phyloP scores from a whole-genome alignment of 1,284 basidiomycete species.

The Rhizoctonia solani region DNA sequence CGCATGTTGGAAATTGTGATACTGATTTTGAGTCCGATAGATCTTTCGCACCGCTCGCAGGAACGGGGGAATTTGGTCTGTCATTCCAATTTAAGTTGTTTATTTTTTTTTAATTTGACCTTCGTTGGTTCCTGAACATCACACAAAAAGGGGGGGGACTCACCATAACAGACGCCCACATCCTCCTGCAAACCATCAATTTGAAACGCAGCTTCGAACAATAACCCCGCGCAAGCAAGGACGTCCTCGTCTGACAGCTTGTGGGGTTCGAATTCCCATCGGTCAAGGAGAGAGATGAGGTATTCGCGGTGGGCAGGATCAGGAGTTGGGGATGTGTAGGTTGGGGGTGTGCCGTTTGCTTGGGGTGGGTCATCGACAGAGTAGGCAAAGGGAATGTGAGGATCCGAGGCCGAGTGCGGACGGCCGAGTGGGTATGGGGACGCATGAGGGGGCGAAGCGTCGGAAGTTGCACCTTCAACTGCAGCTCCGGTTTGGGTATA shows the following conservation, averaged over 20 bases:
- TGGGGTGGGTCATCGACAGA: constrained; percentile 40
- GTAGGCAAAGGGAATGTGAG: constrained; percentile 53
- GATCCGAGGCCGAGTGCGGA: constrained; percentile 17
- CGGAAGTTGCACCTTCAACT: constrained; percentile 58
- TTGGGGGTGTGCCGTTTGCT: constrained; percentile 40
- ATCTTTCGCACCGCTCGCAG: constrained; percentile 81
- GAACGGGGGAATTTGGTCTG: constrained; percentile 70
- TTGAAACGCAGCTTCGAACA: constrained; percentile 58
- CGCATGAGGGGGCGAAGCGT: background rate
- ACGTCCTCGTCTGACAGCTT: constrained; percentile 77
- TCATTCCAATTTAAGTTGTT: too few relatives aligned
- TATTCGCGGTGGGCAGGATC: constrained; percentile 47
- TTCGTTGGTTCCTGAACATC: constrained; percentile 6
- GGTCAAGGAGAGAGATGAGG: constrained; percentile 65
- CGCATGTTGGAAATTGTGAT: constrained; percentile 96
- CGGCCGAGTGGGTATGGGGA: background rate
- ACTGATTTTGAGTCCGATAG: constrained; percentile 87
- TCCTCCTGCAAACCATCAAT: constrained; percentile 73
- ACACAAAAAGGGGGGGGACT: constrained; percentile 45
- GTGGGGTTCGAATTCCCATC: constrained; percentile 88
- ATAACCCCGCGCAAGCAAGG: constrained; percentile 74
- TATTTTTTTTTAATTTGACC: too few relatives aligned
- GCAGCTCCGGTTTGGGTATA: constrained; percentile 74
- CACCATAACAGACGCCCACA: constrained; percentile 67
- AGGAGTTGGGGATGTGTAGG: too few relatives aligned